These are phyloP conservation scores for Penicillium daleae DNA, from an alignment of 495 filamentous ascomycete species.

Conservation along the genomic window DNA sequence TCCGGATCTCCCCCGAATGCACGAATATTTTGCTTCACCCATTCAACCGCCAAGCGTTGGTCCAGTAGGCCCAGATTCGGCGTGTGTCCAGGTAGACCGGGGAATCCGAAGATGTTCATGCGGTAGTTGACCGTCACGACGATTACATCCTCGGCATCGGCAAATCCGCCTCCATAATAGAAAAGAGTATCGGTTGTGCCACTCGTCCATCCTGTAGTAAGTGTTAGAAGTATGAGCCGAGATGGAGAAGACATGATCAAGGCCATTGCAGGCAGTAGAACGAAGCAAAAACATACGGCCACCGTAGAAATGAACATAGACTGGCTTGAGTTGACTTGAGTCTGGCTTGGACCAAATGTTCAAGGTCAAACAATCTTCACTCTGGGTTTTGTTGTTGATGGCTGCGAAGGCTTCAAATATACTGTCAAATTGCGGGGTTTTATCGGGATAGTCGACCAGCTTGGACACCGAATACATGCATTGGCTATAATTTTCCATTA, in stretches of 20 bases:
- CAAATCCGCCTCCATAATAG: constrained; percentile 46
- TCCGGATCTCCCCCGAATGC: constrained; percentile 53
- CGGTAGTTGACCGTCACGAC: constrained; percentile 55
- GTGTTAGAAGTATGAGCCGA: background rate
- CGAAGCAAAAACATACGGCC: constrained; percentile 33
- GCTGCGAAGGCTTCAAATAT: constrained; percentile 34
- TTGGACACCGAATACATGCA: constrained; percentile 16
- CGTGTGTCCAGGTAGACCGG: constrained; percentile 40
- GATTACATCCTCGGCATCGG: constrained; percentile 44
- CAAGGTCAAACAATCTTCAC: constrained; percentile 52
- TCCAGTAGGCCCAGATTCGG: constrained; percentile 49
- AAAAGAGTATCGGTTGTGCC: constrained; percentile 33
- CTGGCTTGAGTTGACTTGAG: constrained; percentile 31
- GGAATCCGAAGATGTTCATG: constrained; percentile 55
- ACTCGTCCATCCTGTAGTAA: constrained; percentile 3
- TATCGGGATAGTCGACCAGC: constrained; percentile 29
- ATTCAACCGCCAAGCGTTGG: constrained; percentile 52
- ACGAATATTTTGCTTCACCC: constrained; percentile 67
- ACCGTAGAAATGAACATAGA: constrained; percentile 42
- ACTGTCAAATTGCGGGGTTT: constrained; percentile 30
- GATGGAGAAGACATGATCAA: background rate
- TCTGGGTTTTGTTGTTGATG: constrained; percentile 24
- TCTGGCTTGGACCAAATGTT: constrained; percentile 48
- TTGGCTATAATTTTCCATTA: background rate
- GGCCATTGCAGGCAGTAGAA: background rate